Percentiles rank a stretch among this genome's conserved stretches.
These are phyloP conservation scores for Crotalaria pallida DNA, from an alignment of 306 rosid species.

Conservation along the genomic window DNA sequence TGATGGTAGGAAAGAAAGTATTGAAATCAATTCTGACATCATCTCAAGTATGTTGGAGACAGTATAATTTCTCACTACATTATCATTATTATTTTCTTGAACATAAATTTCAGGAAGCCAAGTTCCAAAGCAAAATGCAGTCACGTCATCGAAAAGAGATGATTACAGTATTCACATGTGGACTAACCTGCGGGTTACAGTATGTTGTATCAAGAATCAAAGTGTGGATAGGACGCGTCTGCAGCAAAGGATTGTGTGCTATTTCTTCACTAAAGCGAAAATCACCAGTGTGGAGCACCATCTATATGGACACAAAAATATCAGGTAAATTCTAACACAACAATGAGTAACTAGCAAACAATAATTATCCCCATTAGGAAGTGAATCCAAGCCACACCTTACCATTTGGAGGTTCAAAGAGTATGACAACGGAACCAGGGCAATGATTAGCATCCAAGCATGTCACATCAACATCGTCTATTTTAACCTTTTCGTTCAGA, in stretches of 20 bases:
- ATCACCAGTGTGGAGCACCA: conserved; percentile 89
- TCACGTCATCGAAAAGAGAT: conserved; percentile 5
- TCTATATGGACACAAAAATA: conserved; percentile 40
- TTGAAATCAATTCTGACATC: conserved; percentile 2
- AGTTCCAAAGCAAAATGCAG: not conserved
- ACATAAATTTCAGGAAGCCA: not conserved
- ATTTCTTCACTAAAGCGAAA: conserved; percentile 73
- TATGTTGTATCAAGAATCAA: conserved; percentile 90
- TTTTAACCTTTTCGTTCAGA: conserved; percentile 58
- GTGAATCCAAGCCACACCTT: conserved; percentile 64
- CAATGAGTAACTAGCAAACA: not conserved
- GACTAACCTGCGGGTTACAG: conserved; percentile 83
- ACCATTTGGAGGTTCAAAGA: conserved; percentile 85
- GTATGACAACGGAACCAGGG: conserved; percentile 82
- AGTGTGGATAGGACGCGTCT: conserved; percentile 49
- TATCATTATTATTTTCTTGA: not conserved
- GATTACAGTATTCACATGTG: conserved; percentile 5
- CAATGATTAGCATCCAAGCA: conserved; percentile 98
- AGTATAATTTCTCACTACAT: not conserved
- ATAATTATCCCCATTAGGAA: conserved; percentile 10
- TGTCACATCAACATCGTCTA: conserved; percentile 73
- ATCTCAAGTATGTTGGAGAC: not conserved
- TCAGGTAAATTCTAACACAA: conserved; percentile 3
- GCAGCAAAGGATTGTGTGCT: conserved; percentile 45
- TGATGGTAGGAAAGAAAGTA: not conserved